These are phyloP conservation scores for Closterium sp. DNA, from an alignment of 139 green algal species.

Conservation along the genomic window DNA sequence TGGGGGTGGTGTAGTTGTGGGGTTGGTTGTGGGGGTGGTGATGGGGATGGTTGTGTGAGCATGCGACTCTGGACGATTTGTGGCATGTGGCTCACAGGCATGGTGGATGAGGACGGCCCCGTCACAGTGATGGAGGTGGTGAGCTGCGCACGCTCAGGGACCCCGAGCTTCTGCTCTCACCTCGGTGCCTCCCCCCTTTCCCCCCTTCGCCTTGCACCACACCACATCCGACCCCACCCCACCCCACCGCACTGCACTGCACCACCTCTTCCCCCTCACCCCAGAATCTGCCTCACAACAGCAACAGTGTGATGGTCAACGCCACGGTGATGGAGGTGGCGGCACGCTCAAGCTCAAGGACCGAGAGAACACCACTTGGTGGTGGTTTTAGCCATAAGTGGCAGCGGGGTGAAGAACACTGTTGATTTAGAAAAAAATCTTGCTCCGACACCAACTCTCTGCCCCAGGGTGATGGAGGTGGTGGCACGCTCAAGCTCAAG, in stretches of 20 bases:
- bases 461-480: conserved; percentile 91
- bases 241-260: background rate
- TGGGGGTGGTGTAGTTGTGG: too few relatives aligned
- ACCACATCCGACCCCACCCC: too few relatives aligned
- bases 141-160: conserved; percentile 55
- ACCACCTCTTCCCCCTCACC: background rate
- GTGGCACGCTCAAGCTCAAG: conserved; percentile 90
- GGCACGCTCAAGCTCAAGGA: conserved; percentile 89
- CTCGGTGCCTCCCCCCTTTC: background rate
- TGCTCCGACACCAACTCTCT: too few relatives aligned
- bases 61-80: conserved; percentile 9
- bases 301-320: conserved; percentile 76
- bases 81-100: conserved; percentile 28
- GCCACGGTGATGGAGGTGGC: conserved; percentile 93
- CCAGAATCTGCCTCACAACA: conserved; percentile 63
- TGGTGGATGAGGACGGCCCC: conserved; percentile 84
- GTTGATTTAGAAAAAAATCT: too few relatives aligned
- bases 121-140: conserved; percentile 93
- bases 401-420: too few relatives aligned
- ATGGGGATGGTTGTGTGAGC: conserved; percentile 7
- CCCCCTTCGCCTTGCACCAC: background rate
- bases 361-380: conserved; percentile 84
- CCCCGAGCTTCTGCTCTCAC: background rate
- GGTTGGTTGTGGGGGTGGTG: too few relatives aligned
- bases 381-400: conserved; percentile 95